Base-by-base conservation (phyloP, 345 rosid genomes). In the Populus nigra region DNA sequence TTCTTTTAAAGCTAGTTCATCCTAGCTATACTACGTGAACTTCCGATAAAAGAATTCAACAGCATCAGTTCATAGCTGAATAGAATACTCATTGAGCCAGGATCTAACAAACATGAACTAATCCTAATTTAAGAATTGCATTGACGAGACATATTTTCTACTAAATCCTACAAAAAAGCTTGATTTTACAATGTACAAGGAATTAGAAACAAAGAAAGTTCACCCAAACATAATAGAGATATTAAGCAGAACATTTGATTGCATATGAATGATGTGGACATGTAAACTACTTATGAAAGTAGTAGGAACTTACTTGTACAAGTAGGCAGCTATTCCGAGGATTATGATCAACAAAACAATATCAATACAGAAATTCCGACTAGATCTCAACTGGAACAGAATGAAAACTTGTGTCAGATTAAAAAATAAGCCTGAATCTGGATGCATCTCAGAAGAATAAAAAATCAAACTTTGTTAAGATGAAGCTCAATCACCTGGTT, bases 291-390 rank as follows among this genome's bases (percentile, higher is more conserved):
- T 76, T 38, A 57, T 59, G 33, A 65, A 59, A 71, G 70, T 53
- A 71, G 79, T 38, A 77, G 69, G 77, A 75, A 72, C 96, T 91
- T 89, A 94, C 99, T 96, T 96, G 98, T 96, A 96, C 62, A 96
- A 81, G 80, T 96, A 96, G 80, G 99, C 98, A 73, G 99, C 98
- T n/a, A 94, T 92, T 41, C 99, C 98, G 71, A 96, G 88, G 74
- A 96, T 89, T 81, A 96, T 87, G 80, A 94, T 89, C 90, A 94
- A 53, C 79, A 96, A 82, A 75, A 96, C 77, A 76, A 96, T 94
- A 85, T 96, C 99, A 38, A 96, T 89, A 80, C 99, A 96, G 90
- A 96, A 96, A 86, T 96, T 96, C 78, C 99, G 79, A 83, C 99
- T 96, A 68, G 99, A 96, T 78, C 99, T 89, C 88, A 96, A 85